These are phyloP conservation scores for Lolium rigidum DNA, from an alignment of 176 grass and related monocot genomes.

Conservation along the genomic window DNA sequence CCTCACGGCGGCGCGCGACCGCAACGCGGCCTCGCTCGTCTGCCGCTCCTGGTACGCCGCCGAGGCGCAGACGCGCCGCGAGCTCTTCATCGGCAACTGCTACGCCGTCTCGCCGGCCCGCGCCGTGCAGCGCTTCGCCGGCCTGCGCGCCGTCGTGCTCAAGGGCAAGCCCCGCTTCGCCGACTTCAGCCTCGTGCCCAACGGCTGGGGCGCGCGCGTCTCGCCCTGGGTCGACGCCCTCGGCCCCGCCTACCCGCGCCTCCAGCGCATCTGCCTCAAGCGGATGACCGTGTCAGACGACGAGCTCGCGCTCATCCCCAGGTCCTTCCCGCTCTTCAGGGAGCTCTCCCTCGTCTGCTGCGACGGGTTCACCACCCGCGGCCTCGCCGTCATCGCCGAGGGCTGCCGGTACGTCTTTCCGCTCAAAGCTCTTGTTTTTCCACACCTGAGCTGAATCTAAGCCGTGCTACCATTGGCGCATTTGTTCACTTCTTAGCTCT, in stretches of 20 bases:
- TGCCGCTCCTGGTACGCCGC: conserved; percentile 87
- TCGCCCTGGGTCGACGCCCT: conserved; percentile 68
- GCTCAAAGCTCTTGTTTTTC: background rate
- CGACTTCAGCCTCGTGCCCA: conserved; percentile 83
- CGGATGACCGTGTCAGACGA: conserved; percentile 85
- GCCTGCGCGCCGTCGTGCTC: conserved; percentile 71
- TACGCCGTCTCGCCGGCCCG: conserved; percentile 80
- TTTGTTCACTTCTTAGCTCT: conserved; percentile 46
- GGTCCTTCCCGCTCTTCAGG: conserved; percentile 67
- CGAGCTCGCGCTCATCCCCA: conserved; percentile 65
- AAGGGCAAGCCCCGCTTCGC: conserved; percentile 96
- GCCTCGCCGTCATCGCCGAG: conserved; percentile 77
- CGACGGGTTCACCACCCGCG: conserved; percentile 87
- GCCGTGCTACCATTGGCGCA: conserved; percentile 41
- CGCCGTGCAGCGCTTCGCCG: conserved; percentile 68
- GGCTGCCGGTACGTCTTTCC: conserved; percentile 62
- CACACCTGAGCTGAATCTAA: conserved; percentile 37
- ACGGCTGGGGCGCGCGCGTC: conserved; percentile 75
- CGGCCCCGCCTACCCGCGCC: conserved; percentile 57
- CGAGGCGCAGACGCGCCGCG: conserved; percentile 82
- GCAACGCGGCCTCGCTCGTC: conserved; percentile 85
- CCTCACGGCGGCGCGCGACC: conserved; percentile 68
- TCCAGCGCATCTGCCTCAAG: conserved; percentile 92
- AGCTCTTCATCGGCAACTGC: conserved; percentile 98
- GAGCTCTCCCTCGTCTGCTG: conserved; percentile 88